These are phyloP conservation scores for Chlorophyllum brunneum DNA, from an alignment of 768 basidiomycete species.

Conservation along the genomic window DNA sequence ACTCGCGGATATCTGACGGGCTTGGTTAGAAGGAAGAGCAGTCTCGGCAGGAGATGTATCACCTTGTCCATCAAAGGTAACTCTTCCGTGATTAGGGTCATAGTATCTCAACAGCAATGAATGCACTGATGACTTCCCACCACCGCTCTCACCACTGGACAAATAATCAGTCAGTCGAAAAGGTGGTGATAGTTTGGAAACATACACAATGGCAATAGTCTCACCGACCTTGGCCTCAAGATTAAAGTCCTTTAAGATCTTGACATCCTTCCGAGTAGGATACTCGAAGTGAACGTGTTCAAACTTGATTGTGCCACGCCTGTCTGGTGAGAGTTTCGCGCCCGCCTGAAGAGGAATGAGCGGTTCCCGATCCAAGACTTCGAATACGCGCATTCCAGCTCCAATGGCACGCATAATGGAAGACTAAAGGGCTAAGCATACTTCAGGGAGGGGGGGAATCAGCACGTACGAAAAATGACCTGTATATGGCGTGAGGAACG, in stretches of 20 bases:
- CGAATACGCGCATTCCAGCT: constrained; percentile 91
- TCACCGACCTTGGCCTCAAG: constrained; percentile 80
- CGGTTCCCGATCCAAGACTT: constrained; percentile 79
- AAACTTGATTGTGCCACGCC: constrained; percentile 73
- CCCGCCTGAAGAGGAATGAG: constrained; percentile 68
- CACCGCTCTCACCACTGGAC: constrained; percentile 82
- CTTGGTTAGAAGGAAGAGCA: neutral
- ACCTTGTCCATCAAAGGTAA: constrained; percentile 88
- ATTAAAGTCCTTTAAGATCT: constrained; percentile 79
- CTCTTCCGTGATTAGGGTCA: constrained; percentile 77
- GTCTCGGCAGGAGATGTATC: constrained; percentile 13
- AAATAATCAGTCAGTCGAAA: neutral
- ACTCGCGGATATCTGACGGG: constrained; percentile 75
- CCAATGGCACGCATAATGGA: constrained; percentile 97
- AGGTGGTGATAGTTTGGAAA: constrained; percentile 15
- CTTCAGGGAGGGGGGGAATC: constrained; percentile 22
- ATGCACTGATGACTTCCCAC: constrained; percentile 92
- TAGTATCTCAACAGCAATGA: constrained; percentile 86
- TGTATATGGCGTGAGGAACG: constrained; percentile 18
- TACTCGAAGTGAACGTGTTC: constrained; percentile 87
- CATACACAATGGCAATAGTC: constrained; percentile 90
- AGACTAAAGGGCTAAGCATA: constrained; percentile 39
- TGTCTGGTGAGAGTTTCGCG: constrained; percentile 44
- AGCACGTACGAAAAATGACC: constrained; percentile 46
- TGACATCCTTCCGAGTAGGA: constrained; percentile 77